phyloP scores from a whole-genome alignment of 441 rosid genomes.

The Gossypium laxum region DNA sequence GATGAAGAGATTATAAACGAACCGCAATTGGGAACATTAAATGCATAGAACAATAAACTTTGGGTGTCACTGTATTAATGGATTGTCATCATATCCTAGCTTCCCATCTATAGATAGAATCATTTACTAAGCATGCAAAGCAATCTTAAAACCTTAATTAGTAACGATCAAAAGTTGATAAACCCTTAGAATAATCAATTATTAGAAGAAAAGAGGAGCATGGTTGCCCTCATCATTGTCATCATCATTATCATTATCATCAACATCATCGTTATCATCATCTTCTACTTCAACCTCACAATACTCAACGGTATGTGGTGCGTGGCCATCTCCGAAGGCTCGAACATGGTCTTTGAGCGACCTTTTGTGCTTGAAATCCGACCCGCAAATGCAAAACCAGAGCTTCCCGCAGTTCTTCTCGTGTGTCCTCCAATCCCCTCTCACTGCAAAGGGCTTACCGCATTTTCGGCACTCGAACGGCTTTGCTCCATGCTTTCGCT shows the following conservation, averaged over 20 bases:
- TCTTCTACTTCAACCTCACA: slow-evolving; percentile 32
- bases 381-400: slow-evolving; percentile 79
- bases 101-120: slow-evolving; percentile 6
- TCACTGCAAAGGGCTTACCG: slow-evolving; percentile 65
- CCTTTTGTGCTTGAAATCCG: slow-evolving; percentile 87
- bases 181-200: not conserved
- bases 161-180: not conserved
- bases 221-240: slow-evolving; percentile 20
- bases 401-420: slow-evolving; percentile 88
- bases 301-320: slow-evolving; percentile 40
- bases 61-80: slow-evolving; percentile 18
- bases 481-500: slow-evolving; percentile 67
- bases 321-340: slow-evolving; percentile 72
- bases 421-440: slow-evolving; percentile 89
- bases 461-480: slow-evolving; percentile 75
- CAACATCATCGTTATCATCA: slow-evolving; percentile 31
- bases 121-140: not conserved
- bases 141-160: slow-evolving; percentile 1
- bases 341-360: slow-evolving; percentile 78
- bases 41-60: slow-evolving; percentile 13
- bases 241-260: slow-evolving; percentile 21
- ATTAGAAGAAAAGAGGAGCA: slow-evolving; percentile 13
- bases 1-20: slow-evolving; percentile 12
- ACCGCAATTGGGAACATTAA: slow-evolving; percentile 17
- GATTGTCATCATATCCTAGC: slow-evolving; percentile 16